Base-by-base conservation (phyloP, 768 basidiomycete genomes). In the Mycena pura region DNA sequence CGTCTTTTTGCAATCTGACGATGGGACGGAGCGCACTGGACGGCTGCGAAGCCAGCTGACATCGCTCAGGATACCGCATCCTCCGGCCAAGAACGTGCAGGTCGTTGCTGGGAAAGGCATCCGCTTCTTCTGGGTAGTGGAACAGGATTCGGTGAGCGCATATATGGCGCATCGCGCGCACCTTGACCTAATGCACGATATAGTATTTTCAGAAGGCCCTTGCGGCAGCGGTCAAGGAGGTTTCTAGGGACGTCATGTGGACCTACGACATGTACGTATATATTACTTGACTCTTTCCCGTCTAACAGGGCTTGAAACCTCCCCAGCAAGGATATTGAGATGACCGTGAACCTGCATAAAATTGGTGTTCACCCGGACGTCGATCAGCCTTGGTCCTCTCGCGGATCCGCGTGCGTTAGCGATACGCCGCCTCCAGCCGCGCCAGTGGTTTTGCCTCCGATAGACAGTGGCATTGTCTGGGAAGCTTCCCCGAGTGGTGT, bases 61-160 rank as follows among this genome's bases (percentile, higher is more conserved):
- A 25, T 41, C 43, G 28, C 51, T 62, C 44, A 46, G 34, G 13
- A 47, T 60, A 17, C 39, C 41, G n/a, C 60, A 57, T 51, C 60
- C 59, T 22, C 61, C 61, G 41, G 6, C 32, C 9, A 22, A 34
- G 5, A 61, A 54, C 17, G 52, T 64, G 49, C n/a, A 19, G 1
- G 21, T 43, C 31, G 14, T 54, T 27, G n/a, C 31, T 4, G 56
- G 19, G 9, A 47, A 34, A 8, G 43, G 39, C 14, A 19, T 56
- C 11, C 27, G 29, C 4, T 60, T 64, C 19, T 55, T 13, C n/a
- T 64, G 63, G 63, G 19, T 34, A 7, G 60, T 47, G 6, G 28
- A 40, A 24, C 5, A 38, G 19, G 34, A 55, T 14, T 59, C 57
- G 13, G 63, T 64, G 53, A 9, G 46, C 2, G 7, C 21, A 15